Conservation (phyloP, 2,329 filamentous ascomycete species). For the Verticillium nubilum region DNA sequence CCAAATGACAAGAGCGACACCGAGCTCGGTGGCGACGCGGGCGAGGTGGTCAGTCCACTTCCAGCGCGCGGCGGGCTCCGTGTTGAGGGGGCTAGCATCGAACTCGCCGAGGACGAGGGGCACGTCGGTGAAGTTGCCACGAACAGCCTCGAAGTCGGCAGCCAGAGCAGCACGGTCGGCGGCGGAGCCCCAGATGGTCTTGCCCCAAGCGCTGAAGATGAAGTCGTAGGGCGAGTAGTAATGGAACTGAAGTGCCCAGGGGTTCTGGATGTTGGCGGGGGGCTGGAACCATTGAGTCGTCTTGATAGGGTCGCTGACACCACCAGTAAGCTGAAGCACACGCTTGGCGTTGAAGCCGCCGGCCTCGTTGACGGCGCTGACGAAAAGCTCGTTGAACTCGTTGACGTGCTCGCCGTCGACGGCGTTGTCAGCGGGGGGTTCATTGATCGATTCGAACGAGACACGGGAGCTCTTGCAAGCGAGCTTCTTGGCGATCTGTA, state of each 20-base stretch:
- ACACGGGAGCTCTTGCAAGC: constrained; percentile 48
- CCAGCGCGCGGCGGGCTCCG: constrained; percentile 52
- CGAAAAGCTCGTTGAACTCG: constrained; percentile 50
- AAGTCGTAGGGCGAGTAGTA: constrained; percentile 54
- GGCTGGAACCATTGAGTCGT: constrained; percentile 48
- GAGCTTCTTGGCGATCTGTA: constrained; percentile 49
- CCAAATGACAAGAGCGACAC: constrained; percentile 49
- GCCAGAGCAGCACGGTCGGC: constrained; percentile 44
- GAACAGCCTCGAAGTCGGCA: constrained; percentile 43
- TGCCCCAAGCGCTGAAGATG: constrained; percentile 47
- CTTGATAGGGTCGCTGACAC: constrained; percentile 41
- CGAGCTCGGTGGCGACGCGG: constrained; percentile 40
- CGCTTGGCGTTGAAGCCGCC: constrained; percentile 50
- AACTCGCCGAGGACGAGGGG: constrained; percentile 53
- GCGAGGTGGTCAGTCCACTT: constrained; percentile 51
- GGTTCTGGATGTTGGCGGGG: constrained; percentile 43
- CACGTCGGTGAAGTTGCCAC: constrained; percentile 48
- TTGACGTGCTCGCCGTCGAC: constrained; percentile 46
- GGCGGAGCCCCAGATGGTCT: constrained; percentile 53
- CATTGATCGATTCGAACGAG: constrained; percentile 56
- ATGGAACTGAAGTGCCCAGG: constrained; percentile 57
- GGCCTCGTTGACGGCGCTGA: constrained; percentile 45
- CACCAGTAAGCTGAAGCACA: constrained; percentile 47
- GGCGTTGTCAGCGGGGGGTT: constrained; percentile 46
- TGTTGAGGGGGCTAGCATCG: constrained; percentile 40